phyloP scores from a whole-genome alignment of 441 rosid species.

The Melastoma candidum region DNA sequence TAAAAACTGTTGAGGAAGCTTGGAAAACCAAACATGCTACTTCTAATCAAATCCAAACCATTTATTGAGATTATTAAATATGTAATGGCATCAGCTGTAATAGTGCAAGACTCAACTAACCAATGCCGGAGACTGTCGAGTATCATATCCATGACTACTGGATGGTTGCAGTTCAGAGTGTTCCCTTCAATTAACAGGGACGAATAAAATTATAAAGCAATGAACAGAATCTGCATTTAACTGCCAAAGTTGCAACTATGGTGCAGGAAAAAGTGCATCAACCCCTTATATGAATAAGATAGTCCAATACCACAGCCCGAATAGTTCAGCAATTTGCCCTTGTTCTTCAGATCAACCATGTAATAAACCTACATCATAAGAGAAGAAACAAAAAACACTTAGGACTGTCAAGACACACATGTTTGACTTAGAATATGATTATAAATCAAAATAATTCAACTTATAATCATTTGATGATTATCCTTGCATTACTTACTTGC shows the following conservation, averaged over 20 bases:
- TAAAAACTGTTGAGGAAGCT: too few relatives aligned
- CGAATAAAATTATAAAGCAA: too few relatives aligned
- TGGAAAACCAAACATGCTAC: too few relatives aligned
- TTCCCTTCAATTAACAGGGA: slow-evolving; percentile 44
- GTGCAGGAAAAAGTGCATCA: neutral
- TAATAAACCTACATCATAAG: slow-evolving; percentile 62
- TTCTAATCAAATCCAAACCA: too few relatives aligned
- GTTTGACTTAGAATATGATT: too few relatives aligned
- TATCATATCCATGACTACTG: slow-evolving; percentile 84
- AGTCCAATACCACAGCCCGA: slow-evolving; percentile 75
- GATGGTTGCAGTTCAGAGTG: slow-evolving; percentile 88
- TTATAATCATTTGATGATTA: too few relatives aligned
- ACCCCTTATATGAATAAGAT: neutral
- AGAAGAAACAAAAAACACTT: too few relatives aligned
- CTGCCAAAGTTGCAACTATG: neutral
- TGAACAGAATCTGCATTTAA: slow-evolving; percentile 12
- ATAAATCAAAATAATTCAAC: too few relatives aligned
- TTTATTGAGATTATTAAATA: too few relatives aligned
- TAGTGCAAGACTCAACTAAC: slow-evolving; percentile 28
- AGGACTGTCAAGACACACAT: too few relatives aligned
- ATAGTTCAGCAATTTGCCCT: slow-evolving; percentile 61
- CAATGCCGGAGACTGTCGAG: slow-evolving; percentile 92
- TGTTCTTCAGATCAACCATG: slow-evolving; percentile 55
- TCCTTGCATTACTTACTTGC: too few relatives aligned
- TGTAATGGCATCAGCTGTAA: too few relatives aligned